Evolutionary conservation across 441 rosid species (phyloP).

Genomic region (Populus hybrid): DNA sequence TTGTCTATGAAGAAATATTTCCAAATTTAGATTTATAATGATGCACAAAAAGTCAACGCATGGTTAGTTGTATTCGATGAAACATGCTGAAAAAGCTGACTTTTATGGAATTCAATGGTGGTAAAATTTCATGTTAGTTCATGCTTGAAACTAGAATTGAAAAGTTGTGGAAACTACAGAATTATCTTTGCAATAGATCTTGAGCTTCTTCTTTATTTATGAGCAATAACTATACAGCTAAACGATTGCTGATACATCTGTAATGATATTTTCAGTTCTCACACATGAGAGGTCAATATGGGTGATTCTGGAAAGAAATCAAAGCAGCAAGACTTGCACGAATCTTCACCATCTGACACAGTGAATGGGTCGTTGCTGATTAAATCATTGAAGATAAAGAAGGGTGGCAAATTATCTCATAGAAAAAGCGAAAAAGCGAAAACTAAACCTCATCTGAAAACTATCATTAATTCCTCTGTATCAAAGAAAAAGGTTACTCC

Average conservation of each 20-base stretch:
- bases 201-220: conserved; percentile 3
- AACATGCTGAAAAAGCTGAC: background rate
- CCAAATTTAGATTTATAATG: background rate
- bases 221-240: background rate
- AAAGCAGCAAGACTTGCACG: conserved; percentile 31
- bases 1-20: background rate
- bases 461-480: conserved; percentile 24
- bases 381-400: conserved; percentile 49
- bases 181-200: background rate
- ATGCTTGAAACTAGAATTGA: background rate
- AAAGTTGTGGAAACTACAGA: background rate
- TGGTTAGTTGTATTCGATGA: background rate
- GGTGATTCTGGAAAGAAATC: conserved; percentile 28
- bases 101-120: background rate
- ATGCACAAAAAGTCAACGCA: background rate
- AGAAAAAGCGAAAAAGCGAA: conserved; percentile 32
- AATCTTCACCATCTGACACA: conserved; percentile 39
- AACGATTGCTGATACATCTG: background rate
- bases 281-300: conserved; percentile 33
- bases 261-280: conserved; percentile 13
- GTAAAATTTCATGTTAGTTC: background rate
- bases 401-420: conserved; percentile 27
- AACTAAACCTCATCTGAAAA: conserved; percentile 32
- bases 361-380: conserved; percentile 55
- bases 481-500: conserved; percentile 26